Conservation (phyloP, 2,329 filamentous ascomycete genomes). For the Fusarium torreyae region DNA sequence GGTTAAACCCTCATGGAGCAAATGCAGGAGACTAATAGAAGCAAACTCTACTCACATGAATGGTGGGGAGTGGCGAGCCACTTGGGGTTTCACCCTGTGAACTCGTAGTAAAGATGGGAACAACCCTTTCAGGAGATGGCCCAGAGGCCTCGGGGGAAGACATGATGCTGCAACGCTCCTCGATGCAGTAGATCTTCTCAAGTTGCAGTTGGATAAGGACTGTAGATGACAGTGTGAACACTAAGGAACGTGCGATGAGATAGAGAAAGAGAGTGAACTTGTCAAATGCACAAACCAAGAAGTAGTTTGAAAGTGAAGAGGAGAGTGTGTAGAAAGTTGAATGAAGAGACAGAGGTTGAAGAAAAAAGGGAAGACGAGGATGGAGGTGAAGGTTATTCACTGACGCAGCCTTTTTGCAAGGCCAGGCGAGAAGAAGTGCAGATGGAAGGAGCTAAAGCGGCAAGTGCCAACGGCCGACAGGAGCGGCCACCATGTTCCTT, state of each 20-base stretch:
- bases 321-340: conserved; percentile 20
- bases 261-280: conserved; percentile 51
- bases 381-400: conserved; percentile 50
- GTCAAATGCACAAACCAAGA: conserved; percentile 37
- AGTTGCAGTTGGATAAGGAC: conserved; percentile 35
- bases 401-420: conserved; percentile 42
- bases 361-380: conserved; percentile 32
- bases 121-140: conserved; percentile 49
- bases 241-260: conserved; percentile 50
- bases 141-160: conserved; percentile 49
- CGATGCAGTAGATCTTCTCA: conserved; percentile 22
- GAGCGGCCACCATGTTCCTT: conserved; percentile 28
- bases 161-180: conserved; percentile 47
- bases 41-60: conserved; percentile 40
- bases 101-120: conserved; percentile 28
- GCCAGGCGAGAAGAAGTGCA: conserved; percentile 36
- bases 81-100: conserved; percentile 44
- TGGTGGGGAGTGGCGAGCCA: conserved; percentile 31
- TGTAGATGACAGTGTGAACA: conserved; percentile 49
- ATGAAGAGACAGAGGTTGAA: conserved; percentile 27
- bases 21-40: not conserved
- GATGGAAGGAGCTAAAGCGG: conserved; percentile 45
- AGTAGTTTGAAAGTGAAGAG: conserved; percentile 37
- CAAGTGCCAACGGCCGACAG: conserved; percentile 39
- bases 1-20: not conserved